Evolutionary conservation across 2,329 filamentous ascomycete species (phyloP), one percentile per base, ranked within the genome.

Genomic region (Talaromyces atroroseus): DNA sequence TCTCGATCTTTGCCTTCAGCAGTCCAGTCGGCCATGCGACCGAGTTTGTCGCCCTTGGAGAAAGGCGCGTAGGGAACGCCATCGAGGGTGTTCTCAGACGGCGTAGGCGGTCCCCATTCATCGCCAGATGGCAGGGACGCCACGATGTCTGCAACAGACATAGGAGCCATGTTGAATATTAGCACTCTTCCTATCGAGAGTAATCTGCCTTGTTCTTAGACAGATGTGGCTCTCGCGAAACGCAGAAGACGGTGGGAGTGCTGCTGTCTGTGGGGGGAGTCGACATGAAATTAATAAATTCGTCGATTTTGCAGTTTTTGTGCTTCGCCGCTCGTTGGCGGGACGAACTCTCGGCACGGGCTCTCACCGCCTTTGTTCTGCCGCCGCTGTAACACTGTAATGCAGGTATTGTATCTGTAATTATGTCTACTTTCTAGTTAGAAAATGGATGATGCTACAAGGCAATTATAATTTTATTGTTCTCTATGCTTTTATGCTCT

Each of bases 11-110:
- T 96, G 36, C 56, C 56, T 71, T 96, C 94, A 49, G 85, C 71
- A 18, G 92, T 95, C 94, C 94, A 99, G 80, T 99, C 94, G 60
- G 94, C 94, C 92, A 99, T 97, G 74, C 94, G 92, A 70, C 94
- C 94, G 59, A 99, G 82, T 82, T 96, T 97, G 80, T 99, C 94
- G 72, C 90, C 91, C 78, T 99, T 99, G 64, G 92, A 96, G 81
- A 94, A 99, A 60, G 94, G 94, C 66, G 94, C 94, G 75, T 96
- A 99, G 40, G 94, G 94, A 50, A 97, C 90, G 71, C 94, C 94
- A 72, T 95, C 87, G 68, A 97, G 83, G 60, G 89, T 96, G 62
- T 90, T 95, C 73, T 96, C 90, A 66, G 79, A 84, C 59, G 91
- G 88, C 64, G 88, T 84, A 60, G 88, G 75, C 54, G 92, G 92